A percentile compares a stretch with the other conserved stretches of the same genome.
These are phyloP conservation scores for Coemansia nantahalensis DNA, from an alignment of 192 early-diverging fungal species.

Conservation along the genomic window DNA sequence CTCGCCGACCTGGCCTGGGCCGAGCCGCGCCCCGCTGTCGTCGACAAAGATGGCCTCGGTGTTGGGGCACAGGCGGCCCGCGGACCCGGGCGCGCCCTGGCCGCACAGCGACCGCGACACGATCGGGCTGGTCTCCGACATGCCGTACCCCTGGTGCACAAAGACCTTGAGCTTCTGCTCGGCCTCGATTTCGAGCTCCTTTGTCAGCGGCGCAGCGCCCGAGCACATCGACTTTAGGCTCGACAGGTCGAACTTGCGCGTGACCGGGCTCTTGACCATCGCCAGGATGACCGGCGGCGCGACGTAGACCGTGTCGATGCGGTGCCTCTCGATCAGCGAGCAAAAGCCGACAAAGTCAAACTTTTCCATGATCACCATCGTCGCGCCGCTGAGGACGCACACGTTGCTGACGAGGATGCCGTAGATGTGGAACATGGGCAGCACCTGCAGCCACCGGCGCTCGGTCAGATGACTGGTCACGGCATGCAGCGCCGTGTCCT, in stretches of 20 bases:
- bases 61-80: slow-evolving; percentile 71
- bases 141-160: slow-evolving; percentile 62
- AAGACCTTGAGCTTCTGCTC: slow-evolving; percentile 40
- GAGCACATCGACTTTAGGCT: slow-evolving; percentile 61
- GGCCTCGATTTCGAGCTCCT: slow-evolving; percentile 61
- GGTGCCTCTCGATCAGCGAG: slow-evolving; percentile 65
- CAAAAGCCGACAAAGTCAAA: slow-evolving; percentile 69
- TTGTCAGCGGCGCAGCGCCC: slow-evolving; percentile 79
- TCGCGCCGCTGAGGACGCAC: slow-evolving; percentile 48
- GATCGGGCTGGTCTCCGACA: slow-evolving; percentile 59
- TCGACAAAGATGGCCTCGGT: slow-evolving; percentile 72
- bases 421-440: slow-evolving; percentile 78
- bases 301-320: slow-evolving; percentile 62
- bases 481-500: slow-evolving; percentile 13
- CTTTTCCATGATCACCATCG: slow-evolving; percentile 72
- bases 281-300: slow-evolving; percentile 68
- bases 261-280: slow-evolving; percentile 72
- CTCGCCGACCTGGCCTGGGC: slow-evolving; percentile 69
- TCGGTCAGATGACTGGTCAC: slow-evolving; percentile 16
- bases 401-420: slow-evolving; percentile 57
- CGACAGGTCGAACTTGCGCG: slow-evolving; percentile 70
- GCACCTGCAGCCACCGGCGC: slow-evolving; percentile 39
- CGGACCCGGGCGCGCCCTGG: slow-evolving; percentile 52
- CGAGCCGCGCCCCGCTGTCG: slow-evolving; percentile 65
- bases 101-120: slow-evolving; percentile 26